Evolutionary conservation across 345 rosid species (phyloP).

Genomic region (Heritiera littoralis): DNA sequence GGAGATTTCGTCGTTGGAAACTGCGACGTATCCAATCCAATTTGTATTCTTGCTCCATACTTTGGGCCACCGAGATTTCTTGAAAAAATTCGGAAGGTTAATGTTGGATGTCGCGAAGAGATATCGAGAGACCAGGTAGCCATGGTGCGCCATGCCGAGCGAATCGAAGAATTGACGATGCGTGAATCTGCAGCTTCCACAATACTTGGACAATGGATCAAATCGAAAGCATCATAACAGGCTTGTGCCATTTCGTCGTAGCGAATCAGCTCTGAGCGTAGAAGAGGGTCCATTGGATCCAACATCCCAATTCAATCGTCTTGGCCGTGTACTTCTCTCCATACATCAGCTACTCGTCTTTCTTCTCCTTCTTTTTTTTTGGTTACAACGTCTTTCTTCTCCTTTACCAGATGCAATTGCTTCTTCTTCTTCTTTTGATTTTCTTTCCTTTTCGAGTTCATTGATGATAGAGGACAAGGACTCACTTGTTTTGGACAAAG

Average conservation of each 20-base stretch:
- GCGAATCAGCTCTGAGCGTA: conserved; percentile 76
- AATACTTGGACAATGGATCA: conserved; percentile 72
- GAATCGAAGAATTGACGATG: conserved; percentile 55
- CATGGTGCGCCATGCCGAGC: conserved; percentile 44
- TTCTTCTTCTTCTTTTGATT: conserved; percentile 22
- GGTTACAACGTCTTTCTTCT: too few relatives aligned
- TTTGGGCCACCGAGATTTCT: conserved; percentile 78
- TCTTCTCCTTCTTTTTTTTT: conserved; percentile 29
- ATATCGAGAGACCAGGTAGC: conserved; percentile 66
- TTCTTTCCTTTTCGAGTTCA: conserved; percentile 33
- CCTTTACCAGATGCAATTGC: background rate
- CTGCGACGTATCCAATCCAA: conserved; percentile 89
- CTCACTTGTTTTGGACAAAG: conserved; percentile 33
- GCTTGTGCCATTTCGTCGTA: conserved; percentile 93
- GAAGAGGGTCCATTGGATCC: conserved; percentile 73
- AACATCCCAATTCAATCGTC: conserved; percentile 78
- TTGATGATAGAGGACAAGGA: conserved; percentile 41
- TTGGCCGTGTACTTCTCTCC: conserved; percentile 80
- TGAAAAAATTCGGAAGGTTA: conserved; percentile 81
- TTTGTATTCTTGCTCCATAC: conserved; percentile 82
- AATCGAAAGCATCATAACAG: conserved; percentile 83
- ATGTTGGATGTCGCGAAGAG: conserved; percentile 75
- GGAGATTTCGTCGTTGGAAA: conserved; percentile 54
- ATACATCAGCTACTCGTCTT: conserved; percentile 43
- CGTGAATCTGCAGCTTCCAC: conserved; percentile 69